Evolutionary conservation across 176 grass and related monocot genomes (phyloP).

Genomic region (Ensete glaucum): DNA sequence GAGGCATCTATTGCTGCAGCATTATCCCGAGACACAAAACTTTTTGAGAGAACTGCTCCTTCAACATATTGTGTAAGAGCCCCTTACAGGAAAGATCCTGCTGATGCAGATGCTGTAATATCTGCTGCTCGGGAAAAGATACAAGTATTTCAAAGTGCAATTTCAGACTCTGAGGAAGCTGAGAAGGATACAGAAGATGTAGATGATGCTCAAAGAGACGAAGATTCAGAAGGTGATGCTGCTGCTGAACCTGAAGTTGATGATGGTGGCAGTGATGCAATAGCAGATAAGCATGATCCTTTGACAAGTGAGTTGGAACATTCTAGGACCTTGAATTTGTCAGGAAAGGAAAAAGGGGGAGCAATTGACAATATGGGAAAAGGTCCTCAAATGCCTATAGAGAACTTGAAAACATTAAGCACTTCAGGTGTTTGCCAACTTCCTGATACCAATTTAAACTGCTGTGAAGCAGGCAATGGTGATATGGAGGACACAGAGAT

Average conservation of each 20-base stretch:
- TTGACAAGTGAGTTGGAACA: slow-evolving; percentile 21
- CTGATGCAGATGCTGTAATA: slow-evolving; percentile 56
- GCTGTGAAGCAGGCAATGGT: slow-evolving; percentile 30
- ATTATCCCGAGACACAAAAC: slow-evolving; percentile 77
- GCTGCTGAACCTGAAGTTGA: slow-evolving; percentile 65
- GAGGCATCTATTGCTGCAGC: slow-evolving; percentile 97
- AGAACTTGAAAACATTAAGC: slow-evolving; percentile 28
- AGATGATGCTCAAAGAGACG: slow-evolving; percentile 70
- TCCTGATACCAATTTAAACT: slow-evolving; percentile 34
- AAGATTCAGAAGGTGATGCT: slow-evolving; percentile 82
- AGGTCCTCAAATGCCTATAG: slow-evolving; percentile 18
- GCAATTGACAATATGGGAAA: slow-evolving; percentile 30
- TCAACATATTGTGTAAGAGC: slow-evolving; percentile 86
- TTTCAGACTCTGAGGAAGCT: slow-evolving; percentile 61
- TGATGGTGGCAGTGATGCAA: slow-evolving; percentile 43
- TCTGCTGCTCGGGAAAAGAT: slow-evolving; percentile 76
- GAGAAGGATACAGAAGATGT: slow-evolving; percentile 54
- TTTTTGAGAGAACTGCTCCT: slow-evolving; percentile 94
- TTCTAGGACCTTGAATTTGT: slow-evolving; percentile 15
- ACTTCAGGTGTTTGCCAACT: slow-evolving; percentile 31
- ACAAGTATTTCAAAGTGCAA: slow-evolving; percentile 65
- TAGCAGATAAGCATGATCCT: slow-evolving; percentile 30
- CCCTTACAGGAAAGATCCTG: slow-evolving; percentile 84
- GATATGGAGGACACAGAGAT: slow-evolving; percentile 55
- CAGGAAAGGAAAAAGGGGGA: slow-evolving; percentile 21